Evolutionary conservation across 495 filamentous ascomycete species (phyloP).

Genomic region (Amorphotheca resinae): DNA sequence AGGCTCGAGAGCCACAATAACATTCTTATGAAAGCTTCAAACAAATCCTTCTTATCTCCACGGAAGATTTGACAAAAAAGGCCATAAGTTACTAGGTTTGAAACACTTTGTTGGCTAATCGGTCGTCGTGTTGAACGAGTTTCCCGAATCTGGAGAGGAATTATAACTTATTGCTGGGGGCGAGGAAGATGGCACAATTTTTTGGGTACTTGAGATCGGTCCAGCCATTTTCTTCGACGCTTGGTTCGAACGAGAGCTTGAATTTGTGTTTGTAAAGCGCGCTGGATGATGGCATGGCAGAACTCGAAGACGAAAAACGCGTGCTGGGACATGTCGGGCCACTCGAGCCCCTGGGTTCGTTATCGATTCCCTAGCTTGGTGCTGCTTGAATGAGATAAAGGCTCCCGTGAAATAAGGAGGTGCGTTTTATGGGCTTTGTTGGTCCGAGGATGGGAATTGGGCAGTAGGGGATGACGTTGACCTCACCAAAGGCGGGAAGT

Average conservation of each 20-base stretch:
- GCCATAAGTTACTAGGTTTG: too few species aligned
- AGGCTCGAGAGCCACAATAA: too few species aligned
- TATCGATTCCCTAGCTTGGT: neutral
- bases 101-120: too few species aligned
- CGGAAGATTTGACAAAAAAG: too few species aligned
- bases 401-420: neutral
- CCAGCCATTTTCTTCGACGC: neutral
- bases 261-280: neutral
- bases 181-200: neutral
- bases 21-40: too few species aligned
- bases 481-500: too few species aligned
- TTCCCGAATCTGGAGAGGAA: neutral
- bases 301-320: neutral
- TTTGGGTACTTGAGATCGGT: neutral
- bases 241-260: neutral
- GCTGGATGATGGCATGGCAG: neutral
- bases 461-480: too few species aligned
- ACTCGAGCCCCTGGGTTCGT: neutral
- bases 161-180: too few species aligned
- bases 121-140: neutral
- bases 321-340: neutral
- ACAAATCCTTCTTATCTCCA: too few species aligned
- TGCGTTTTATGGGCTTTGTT: neutral
- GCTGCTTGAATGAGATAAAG: neutral
- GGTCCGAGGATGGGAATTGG: too few species aligned